Evolutionary conservation across 1,284 basidiomycete species (phyloP), one percentile per base, ranked within the genome.

Genomic region (Taiwanofungus camphoratus): DNA sequence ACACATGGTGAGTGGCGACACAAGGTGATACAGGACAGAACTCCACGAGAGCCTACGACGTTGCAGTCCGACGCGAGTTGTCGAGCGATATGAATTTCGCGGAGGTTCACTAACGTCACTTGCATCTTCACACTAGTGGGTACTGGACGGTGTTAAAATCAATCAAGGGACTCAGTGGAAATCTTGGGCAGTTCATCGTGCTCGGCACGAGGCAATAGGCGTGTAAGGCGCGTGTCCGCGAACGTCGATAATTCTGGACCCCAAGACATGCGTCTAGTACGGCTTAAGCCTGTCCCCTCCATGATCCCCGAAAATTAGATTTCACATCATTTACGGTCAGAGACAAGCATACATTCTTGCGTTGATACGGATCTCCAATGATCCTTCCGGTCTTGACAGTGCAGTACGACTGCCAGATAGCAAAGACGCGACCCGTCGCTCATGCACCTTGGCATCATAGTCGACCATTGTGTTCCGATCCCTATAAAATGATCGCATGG

Each of bases 191-290:
- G 45, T 37, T 38, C 52, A 52, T 46, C 55, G 51, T 55, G 55
- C 52, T 45, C 39, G 41, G 48, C 55, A 57, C 53, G 55, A 57
- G 55, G 55, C 53, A 38, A 22, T 39, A 31, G 43, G 53, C 55
- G 50, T 57, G 55, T 48, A 44, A 34, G 43, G 45, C 55, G 52
- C 55, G 53, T 57, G 55, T 54, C n/a, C 21, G 37, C 40, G 42
- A 47, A 45, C 47, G 41, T 34, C 46, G 48, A 40, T 42, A 46
- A 48, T 45, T 52, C 52, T 52, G 53, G 55, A 44, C 52, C 54
- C 49, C 39, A 49, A 42, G 48, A 45, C 46, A 51, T 52, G 42
- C 16, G 27, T 39, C 29, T 32, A 41, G 32, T 21, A 39, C 32
- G 39, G 39, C 29, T 42, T 46, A 47, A 46, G 53, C 42, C 38